Conservation (phyloP, 371 early-diverging fungal species). For the Saksenaea vasiformis region DNA sequence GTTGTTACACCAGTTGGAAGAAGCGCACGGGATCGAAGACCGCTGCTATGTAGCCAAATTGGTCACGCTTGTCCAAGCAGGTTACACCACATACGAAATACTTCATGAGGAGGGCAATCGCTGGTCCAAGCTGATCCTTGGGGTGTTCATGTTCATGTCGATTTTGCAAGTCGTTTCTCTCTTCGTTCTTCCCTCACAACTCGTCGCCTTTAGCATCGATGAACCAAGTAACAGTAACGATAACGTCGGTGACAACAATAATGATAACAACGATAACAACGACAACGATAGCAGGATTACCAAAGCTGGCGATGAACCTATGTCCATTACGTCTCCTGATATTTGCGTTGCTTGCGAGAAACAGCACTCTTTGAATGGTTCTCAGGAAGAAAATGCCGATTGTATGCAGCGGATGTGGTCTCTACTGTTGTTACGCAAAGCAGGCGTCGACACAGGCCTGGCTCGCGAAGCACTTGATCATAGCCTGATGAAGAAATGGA, state of each 20-base stretch:
- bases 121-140: neutral
- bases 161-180: neutral
- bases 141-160: slow-evolving; percentile 4
- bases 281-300: neutral
- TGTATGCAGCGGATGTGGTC: neutral
- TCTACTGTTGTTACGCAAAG: neutral
- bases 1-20: neutral
- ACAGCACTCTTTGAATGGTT: neutral
- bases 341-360: neutral
- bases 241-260: neutral
- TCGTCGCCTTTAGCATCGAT: neutral
- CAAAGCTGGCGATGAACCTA: neutral
- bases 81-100: slow-evolving; percentile 4
- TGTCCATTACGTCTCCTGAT: neutral
- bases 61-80: slow-evolving; percentile 3
- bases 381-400: neutral
- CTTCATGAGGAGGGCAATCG: neutral
- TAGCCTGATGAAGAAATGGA: neutral
- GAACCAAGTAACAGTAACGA: neutral
- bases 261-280: neutral
- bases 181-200: neutral
- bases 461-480: neutral
- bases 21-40: slow-evolving; percentile 3
- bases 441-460: neutral
- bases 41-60: neutral